These are phyloP conservation scores for Hymenoscyphus occultus DNA, from an alignment of 2,329 filamentous ascomycete genomes.

Conservation along the genomic window DNA sequence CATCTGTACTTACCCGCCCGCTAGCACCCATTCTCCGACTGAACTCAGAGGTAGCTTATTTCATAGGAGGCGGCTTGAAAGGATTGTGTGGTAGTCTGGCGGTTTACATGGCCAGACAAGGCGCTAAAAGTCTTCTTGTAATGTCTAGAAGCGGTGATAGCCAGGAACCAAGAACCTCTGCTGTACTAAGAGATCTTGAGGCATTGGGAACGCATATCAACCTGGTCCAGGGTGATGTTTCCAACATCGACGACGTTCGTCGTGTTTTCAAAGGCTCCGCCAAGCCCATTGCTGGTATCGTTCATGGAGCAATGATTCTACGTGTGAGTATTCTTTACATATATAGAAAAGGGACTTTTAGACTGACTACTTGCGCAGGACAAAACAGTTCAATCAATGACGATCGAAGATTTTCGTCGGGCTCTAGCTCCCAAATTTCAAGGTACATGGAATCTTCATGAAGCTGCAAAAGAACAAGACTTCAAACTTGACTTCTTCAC, in stretches of 20 bases:
- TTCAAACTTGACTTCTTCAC: slow-evolving; percentile 41
- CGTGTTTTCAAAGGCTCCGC: neutral
- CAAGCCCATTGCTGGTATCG: slow-evolving; percentile 41
- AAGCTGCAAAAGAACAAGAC: slow-evolving; percentile 12
- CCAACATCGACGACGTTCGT: slow-evolving; percentile 10
- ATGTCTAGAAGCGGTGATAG: slow-evolving; percentile 13
- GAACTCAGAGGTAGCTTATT: slow-evolving; percentile 19
- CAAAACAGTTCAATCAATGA: slow-evolving; percentile 33
- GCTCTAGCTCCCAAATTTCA: slow-evolving; percentile 37
- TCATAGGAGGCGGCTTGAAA: slow-evolving; percentile 27
- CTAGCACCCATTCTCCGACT: slow-evolving; percentile 5
- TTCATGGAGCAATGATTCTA: slow-evolving; percentile 47
- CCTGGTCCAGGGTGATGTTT: slow-evolving; percentile 38
- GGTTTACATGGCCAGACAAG: slow-evolving; percentile 4
- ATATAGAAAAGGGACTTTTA: neutral
- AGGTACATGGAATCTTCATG: slow-evolving; percentile 24
- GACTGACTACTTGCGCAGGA: slow-evolving; percentile 5
- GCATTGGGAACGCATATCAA: slow-evolving; percentile 42
- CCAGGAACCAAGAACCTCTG: neutral
- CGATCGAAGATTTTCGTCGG: slow-evolving; percentile 37
- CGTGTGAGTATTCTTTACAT: slow-evolving; percentile 6
- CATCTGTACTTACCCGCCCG: slow-evolving; percentile 13
- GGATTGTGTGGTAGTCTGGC: slow-evolving; percentile 25
- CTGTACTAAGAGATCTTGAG: slow-evolving; percentile 29
- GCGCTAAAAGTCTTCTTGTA: neutral